Evolutionary conservation across 768 basidiomycete genomes (phyloP), one percentile per base, ranked within the genome.

Genomic region (Hydnum rufescens): DNA sequence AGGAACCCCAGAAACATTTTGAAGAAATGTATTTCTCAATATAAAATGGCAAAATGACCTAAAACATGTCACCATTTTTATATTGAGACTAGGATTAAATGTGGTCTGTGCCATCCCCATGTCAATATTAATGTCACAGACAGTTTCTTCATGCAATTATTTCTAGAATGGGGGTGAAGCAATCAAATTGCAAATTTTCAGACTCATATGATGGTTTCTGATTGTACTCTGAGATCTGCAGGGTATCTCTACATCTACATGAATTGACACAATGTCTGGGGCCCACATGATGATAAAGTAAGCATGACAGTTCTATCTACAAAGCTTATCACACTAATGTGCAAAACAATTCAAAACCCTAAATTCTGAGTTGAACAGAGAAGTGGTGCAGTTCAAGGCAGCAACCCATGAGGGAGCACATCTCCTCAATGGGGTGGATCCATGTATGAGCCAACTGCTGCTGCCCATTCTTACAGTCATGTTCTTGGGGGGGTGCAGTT

Each of bases 321-420:
- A 29, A n/a, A n/a, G n/a, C n/a, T n/a, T n/a, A n/a, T n/a, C n/a
- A n/a, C 39, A n/a, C n/a, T n/a, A n/a, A n/a, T n/a, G n/a, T n/a
- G n/a, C n/a, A n/a, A n/a, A n/a, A n/a, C n/a, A 79, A 83, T 86
- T 86, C 62, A 85, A 83, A 60, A 71, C 73, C 54, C 67, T 86
- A 4, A 83, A 85, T 60, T 83, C 82, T 1, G 67, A 74, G 54
- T 70, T 85, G 2, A 84, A 83, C 60, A 69, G 74, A 4, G 82
- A 87, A 60, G 79, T 85, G 1, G 69, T 68, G 1, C 78, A 77
- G 57, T 83, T 74, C 51, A 83, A 84, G 60, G 68, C 69, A 3
- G 69, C 73, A 2, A 64, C 64, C 3, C 62, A 64, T 16, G 65
- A 67, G 5, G 77, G 78, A 3, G 74, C 78, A 0, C 77, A 80